These are phyloP conservation scores for Hirsutella minnesotensis DNA, from an alignment of 2,329 filamentous ascomycete genomes.

Conservation along the genomic window DNA sequence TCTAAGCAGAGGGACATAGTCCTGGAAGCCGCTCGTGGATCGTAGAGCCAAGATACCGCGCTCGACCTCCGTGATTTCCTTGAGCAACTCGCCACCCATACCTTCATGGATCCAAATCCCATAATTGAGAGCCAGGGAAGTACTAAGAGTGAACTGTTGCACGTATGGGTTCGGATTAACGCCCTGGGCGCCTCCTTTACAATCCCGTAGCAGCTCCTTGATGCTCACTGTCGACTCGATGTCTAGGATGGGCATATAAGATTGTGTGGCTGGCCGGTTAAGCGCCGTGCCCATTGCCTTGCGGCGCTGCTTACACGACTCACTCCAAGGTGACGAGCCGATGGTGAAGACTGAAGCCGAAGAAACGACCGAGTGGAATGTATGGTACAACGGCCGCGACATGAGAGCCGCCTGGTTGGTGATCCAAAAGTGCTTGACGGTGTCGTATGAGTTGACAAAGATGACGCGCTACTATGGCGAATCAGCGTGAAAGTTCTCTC, in stretches of 20 bases:
- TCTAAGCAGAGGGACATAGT: conserved; percentile 68
- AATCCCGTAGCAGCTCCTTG: conserved; percentile 57
- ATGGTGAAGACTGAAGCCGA: conserved; percentile 71
- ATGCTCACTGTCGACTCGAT: conserved; percentile 63
- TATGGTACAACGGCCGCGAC: conserved; percentile 67
- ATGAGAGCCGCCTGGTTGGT: conserved; percentile 68
- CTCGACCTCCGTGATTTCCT: conserved; percentile 67
- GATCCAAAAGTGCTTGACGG: conserved; percentile 65
- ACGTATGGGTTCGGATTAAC: conserved; percentile 64
- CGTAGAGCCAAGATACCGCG: conserved; percentile 64
- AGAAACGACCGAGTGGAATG: conserved; percentile 70
- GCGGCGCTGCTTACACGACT: conserved; percentile 63
- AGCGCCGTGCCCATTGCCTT: conserved; percentile 71
- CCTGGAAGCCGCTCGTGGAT: conserved; percentile 71
- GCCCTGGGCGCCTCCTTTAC: conserved; percentile 46
- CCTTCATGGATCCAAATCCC: conserved; percentile 64
- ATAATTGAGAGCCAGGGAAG: conserved; percentile 67
- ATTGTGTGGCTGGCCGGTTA: conserved; percentile 63
- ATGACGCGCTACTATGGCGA: conserved; percentile 43
- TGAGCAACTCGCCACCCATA: conserved; percentile 53
- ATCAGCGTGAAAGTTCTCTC: background rate
- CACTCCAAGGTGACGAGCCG: conserved; percentile 74
- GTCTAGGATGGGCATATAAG: conserved; percentile 74
- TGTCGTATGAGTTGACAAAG: conserved; percentile 68
- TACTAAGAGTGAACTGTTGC: conserved; percentile 66